phyloP scores from a whole-genome alignment of 2,329 filamentous ascomycete species.

The Diaporthe citriasiana region DNA sequence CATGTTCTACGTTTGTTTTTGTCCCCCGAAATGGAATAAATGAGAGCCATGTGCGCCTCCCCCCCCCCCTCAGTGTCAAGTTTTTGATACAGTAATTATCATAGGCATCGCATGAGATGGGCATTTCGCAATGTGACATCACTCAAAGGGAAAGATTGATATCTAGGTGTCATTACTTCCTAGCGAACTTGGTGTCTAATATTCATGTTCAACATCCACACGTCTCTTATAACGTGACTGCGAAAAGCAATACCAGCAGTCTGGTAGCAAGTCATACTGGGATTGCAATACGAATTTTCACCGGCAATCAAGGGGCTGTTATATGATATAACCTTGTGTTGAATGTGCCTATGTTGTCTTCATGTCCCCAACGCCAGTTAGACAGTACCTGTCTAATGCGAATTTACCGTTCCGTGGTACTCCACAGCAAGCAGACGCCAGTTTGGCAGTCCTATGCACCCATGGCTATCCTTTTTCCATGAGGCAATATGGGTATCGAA shows the following conservation, averaged over 20 bases:
- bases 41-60: too few species aligned
- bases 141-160: background rate
- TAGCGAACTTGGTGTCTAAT: background rate
- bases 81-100: too few species aligned
- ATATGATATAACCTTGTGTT: background rate
- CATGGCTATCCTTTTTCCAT: background rate
- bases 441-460: background rate
- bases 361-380: constrained; percentile 10
- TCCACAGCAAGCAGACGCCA: background rate
- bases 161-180: background rate
- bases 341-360: constrained; percentile 13
- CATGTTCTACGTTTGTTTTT: too few species aligned
- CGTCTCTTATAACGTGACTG: background rate
- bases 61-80: too few species aligned
- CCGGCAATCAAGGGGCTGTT: background rate
- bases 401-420: background rate
- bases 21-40: too few species aligned
- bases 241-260: background rate
- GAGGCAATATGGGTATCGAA: background rate
- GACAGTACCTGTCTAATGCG: constrained; percentile 26
- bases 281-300: background rate
- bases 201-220: background rate
- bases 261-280: background rate
- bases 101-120: too few species aligned
- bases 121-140: too few species aligned